These are phyloP conservation scores for Rhamnella rubrinervis DNA, from an alignment of 331 rosid species.

Conservation along the genomic window DNA sequence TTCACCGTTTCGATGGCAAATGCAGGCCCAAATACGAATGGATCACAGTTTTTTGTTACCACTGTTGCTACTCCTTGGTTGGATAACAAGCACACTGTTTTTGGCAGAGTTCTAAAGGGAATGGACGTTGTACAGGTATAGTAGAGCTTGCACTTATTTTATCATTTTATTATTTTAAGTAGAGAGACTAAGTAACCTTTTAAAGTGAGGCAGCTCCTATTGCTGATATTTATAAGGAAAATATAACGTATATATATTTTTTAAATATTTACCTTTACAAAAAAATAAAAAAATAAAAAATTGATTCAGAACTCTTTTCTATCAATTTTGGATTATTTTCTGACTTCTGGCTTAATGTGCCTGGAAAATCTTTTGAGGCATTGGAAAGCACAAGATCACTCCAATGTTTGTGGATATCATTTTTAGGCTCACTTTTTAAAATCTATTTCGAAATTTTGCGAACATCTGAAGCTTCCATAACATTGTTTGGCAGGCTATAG, in stretches of 20 bases:
- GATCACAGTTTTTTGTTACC: conserved; percentile 97
- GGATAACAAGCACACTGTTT: conserved; percentile 91
- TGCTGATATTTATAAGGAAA: too few relatives aligned
- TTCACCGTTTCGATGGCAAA: conserved; percentile 95
- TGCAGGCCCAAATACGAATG: conserved; percentile 84
- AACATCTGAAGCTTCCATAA: conserved; percentile 15
- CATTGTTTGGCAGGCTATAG: conserved; percentile 61
- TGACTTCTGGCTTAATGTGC: too few relatives aligned
- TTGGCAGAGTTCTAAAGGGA: conserved; percentile 89
- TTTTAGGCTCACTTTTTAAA: background rate
- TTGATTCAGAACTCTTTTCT: too few relatives aligned
- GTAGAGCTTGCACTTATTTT: conserved; percentile 12
- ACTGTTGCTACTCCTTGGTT: conserved; percentile 99
- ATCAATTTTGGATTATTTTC: too few relatives aligned
- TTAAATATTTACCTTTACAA: too few relatives aligned
- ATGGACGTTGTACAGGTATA: conserved; percentile 97
- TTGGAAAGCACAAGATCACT: background rate
- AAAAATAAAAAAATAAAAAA: too few relatives aligned
- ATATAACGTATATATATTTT: too few relatives aligned
- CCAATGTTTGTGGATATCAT: background rate
- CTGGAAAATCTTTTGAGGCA: too few relatives aligned
- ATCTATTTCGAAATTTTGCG: background rate
- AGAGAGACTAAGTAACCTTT: too few relatives aligned
- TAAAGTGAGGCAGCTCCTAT: too few relatives aligned
- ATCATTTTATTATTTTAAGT: background rate